Evolutionary conservation across 1,284 basidiomycete species (phyloP).

Genomic region (Ceratorhiza oryzae-sativae): DNA sequence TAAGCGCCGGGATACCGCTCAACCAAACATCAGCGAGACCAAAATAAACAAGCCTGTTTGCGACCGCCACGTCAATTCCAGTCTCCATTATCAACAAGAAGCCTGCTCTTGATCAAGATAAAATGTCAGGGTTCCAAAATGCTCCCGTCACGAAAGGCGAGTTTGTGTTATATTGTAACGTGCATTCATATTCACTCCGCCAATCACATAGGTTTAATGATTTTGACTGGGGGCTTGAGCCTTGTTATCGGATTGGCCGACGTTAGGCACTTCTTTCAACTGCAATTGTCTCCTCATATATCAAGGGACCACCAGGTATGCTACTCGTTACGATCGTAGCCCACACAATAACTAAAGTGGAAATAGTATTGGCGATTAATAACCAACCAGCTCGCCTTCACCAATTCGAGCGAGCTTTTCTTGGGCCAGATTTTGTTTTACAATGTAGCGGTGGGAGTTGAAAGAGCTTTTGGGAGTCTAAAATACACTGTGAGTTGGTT

Average conservation of each 20-base stretch:
- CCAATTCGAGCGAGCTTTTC: slow-evolving; percentile 85
- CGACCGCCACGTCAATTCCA: slow-evolving; percentile 22
- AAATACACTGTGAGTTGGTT: slow-evolving; percentile 81
- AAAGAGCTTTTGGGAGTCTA: slow-evolving; percentile 83
- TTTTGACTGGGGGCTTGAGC: slow-evolving; percentile 71
- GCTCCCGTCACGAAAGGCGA: slow-evolving; percentile 80
- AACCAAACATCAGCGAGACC: not conserved
- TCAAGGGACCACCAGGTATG: slow-evolving; percentile 72
- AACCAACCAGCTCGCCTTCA: slow-evolving; percentile 78
- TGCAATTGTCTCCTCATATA: slow-evolving; percentile 72
- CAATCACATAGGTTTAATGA: slow-evolving; percentile 72
- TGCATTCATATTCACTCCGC: not conserved
- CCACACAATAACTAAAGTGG: slow-evolving; percentile 18
- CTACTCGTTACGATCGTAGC: not conserved
- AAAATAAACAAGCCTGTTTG: not conserved
- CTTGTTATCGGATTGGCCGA: slow-evolving; percentile 79
- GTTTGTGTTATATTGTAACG: no score
- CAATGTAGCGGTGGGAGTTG: slow-evolving; percentile 74
- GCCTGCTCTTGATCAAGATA: not conserved
- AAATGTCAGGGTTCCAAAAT: slow-evolving; percentile 53
- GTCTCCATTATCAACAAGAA: not conserved
- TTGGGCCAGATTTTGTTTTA: slow-evolving; percentile 79
- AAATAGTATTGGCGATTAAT: slow-evolving; percentile 84
- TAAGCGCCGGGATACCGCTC: slow-evolving; percentile 7
- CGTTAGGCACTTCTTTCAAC: slow-evolving; percentile 84